Evolutionary conservation across 2,329 filamentous ascomycete genomes (phyloP), one percentile per base, ranked within the genome.

Genomic region (Aspergillus hiratsukae): DNA sequence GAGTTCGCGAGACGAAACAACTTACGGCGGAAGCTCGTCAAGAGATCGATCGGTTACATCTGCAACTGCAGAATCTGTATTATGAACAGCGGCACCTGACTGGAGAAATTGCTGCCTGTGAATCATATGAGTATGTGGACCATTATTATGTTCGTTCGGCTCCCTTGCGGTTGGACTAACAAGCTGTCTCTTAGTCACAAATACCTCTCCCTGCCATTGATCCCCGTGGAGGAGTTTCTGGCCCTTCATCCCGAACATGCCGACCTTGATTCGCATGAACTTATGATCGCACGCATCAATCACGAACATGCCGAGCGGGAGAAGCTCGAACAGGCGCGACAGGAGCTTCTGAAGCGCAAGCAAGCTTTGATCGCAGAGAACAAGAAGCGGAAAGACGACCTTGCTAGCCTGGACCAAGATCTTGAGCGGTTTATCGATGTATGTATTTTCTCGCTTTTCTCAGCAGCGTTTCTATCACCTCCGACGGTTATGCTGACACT

Each of bases 371-470:
- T 87, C 60, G 83, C 84, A 35, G 86, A 88, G 71, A 97, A 97
- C 72, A 96, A 95, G 76, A 91, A 91, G 76, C 84, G 93, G 63
- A 96, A 96, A 72, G 92, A 97, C 55, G 91, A 97, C 67, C 78
- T 99, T 50, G 91, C 89, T 21, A 96, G 89, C 67, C 78, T 99
- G 58, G 94, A 99, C 67, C 88, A 89, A 68, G 91, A 96, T 73
- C 78, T 97, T 56, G 94, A 97, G 76, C 92, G 90, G 68, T 96
- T 96, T 69, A 93, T 96, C 66, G 91, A 95, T 74, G 89, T 90
- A 69, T 69, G 87, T 77, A 17, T 43, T 56, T 53, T 54, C 1
- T 14, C 50, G 23, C 50, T 46, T 49, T 46, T 59, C 25, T 11
- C 17, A 14, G 11, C 23, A 46, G 43, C 3, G 43, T 5, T 27